These are phyloP conservation scores for Neurospora sp. DNA, from an alignment of 495 filamentous ascomycete species.

Conservation along the genomic window DNA sequence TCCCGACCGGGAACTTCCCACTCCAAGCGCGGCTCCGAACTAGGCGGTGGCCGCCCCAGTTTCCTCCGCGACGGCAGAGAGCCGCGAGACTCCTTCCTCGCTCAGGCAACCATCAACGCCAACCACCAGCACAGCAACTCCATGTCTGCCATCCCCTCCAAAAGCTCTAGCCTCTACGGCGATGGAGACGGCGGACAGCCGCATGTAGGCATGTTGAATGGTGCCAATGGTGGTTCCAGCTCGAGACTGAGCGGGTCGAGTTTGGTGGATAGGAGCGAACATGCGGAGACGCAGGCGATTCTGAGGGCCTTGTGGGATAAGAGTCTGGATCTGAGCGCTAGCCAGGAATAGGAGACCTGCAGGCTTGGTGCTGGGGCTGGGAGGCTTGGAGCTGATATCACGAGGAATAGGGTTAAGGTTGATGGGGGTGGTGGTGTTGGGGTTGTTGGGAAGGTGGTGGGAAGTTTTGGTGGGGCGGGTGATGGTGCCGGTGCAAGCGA, in stretches of 20 bases:
- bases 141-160: slow-evolving; percentile 1
- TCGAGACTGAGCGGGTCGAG: slow-evolving; percentile 31
- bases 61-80: not conserved
- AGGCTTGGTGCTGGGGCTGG: not conserved
- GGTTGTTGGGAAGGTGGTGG: not conserved
- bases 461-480: not conserved
- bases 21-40: slow-evolving; percentile 5
- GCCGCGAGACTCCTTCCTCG: not conserved
- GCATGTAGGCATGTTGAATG: not conserved
- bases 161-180: slow-evolving; percentile 29
- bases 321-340: slow-evolving; percentile 39
- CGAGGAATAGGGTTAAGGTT: not conserved
- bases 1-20: slow-evolving; percentile 8
- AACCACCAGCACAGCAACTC: slow-evolving; percentile 1
- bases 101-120: not conserved
- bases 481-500: not conserved
- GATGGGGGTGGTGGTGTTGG: not conserved
- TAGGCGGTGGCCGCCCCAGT: slow-evolving; percentile 1
- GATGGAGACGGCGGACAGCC: slow-evolving; percentile 4
- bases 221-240: slow-evolving; percentile 14
- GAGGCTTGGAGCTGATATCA: not conserved
- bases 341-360: slow-evolving; percentile 32
- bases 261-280: slow-evolving; percentile 29
- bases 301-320: slow-evolving; percentile 46
- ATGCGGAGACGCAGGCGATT: slow-evolving; percentile 34